Conservation (phyloP, 2,329 filamentous ascomycete species). For the Domatiomyces catenatus region DNA sequence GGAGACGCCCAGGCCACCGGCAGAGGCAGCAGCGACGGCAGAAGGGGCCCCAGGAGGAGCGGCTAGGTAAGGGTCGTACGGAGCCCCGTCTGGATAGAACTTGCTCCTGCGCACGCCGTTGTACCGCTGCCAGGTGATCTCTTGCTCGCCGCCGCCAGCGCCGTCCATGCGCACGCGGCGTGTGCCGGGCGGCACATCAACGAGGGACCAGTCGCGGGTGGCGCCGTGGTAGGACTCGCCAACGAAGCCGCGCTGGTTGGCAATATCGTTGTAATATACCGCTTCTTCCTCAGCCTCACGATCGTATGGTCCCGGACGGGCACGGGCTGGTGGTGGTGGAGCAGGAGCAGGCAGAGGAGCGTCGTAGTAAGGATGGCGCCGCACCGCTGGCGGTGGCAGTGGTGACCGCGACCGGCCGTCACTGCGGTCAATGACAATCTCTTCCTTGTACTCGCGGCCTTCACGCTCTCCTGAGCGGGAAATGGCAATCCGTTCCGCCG, state of each 20-base stretch:
- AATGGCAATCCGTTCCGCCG: conserved; percentile 41
- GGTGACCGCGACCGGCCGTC: conserved; percentile 30
- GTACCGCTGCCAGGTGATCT: conserved; percentile 65
- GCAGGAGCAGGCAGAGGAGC: conserved; percentile 23
- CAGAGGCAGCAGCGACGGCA: conserved; percentile 19
- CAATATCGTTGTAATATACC: conserved; percentile 52
- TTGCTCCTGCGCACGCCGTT: conserved; percentile 61
- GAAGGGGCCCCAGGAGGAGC: conserved; percentile 3
- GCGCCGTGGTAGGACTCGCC: conserved; percentile 61
- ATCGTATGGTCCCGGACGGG: conserved; percentile 37
- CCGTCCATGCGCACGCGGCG: conserved; percentile 72
- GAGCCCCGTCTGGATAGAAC: conserved; percentile 52
- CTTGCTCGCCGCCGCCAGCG: conserved; percentile 55
- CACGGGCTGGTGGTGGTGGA: conserved; percentile 18
- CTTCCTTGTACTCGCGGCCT: conserved; percentile 45
- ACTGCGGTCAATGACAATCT: conserved; percentile 42
- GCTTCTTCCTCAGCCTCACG: conserved; percentile 39
- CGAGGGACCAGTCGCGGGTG: conserved; percentile 62
- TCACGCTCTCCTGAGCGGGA: conserved; percentile 28
- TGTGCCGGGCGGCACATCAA: conserved; percentile 73
- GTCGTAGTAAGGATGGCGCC: conserved; percentile 12
- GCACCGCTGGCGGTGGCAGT: conserved; percentile 9
- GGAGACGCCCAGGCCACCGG: conserved; percentile 30
- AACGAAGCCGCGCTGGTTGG: conserved; percentile 50
- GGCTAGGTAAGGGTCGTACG: conserved; percentile 40